Evolutionary conservation across 768 basidiomycete genomes (phyloP), one percentile per base, ranked within the genome.

Genomic region (Ramaria sp.): DNA sequence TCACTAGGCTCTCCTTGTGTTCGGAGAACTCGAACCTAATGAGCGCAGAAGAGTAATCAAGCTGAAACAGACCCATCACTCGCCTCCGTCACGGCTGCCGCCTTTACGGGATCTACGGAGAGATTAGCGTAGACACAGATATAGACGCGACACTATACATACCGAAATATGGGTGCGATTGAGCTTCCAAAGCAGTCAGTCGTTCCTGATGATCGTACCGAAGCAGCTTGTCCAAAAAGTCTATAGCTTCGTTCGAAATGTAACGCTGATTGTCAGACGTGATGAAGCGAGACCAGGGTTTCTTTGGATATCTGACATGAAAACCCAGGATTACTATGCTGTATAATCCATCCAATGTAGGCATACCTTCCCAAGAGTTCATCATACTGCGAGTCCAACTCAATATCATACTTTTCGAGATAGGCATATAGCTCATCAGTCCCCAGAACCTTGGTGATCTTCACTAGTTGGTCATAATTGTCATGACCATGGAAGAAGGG

Each of bases 401-500:
- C 87, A 57, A 98, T 96, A 65, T 87, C 86, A 71, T 98, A 98
- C 71, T 90, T 91, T 68, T 93, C 89, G 58, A 91, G 80, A 68
- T 97, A 98, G 41, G 81, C 73, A 66, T 89, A 95, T 34, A 98
- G 70, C 62, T 95, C 95, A 60, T 97, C 95, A 4, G 95, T 98
- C 43, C 95, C 95, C 57, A 98, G 76, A 48, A 98, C 93, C 73
- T 97, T 98, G 52, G 92, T 85, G 60, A 98, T 98, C 73, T 96
- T 98, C 65, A 95, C 94, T 56, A 98, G 73, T 66, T 97, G 95
- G 70, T 98, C 95, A 64, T 95, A 95, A 70, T 98, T 98, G 70
- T 98, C 94, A 65, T 96, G 94, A 15, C 95, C 95, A 64, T 98
- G 95, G 80, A 98, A 98, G 74, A 97, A 96, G 22, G 95, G 95